Conservation (phyloP, 768 basidiomycete species). For the Collybia nuda region DNA sequence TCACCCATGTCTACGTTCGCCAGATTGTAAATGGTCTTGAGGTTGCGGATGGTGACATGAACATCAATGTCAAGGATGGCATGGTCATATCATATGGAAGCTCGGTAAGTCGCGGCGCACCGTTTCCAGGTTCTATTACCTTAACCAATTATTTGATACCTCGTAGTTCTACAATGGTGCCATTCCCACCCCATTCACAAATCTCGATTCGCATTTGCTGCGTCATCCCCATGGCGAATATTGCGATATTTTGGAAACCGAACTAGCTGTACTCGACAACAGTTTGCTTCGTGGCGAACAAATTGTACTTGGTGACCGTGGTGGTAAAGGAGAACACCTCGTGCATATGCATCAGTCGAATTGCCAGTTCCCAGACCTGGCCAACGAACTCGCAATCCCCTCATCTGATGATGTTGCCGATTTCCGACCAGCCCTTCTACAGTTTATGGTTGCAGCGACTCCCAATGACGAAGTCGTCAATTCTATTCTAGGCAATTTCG, state of each 20-base stretch:
- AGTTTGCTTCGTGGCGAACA: constrained; percentile 27
- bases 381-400: constrained; percentile 31
- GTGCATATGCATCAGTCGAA: constrained; percentile 53
- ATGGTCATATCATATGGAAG: constrained; percentile 83
- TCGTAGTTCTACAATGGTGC: constrained; percentile 75
- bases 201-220: constrained; percentile 23
- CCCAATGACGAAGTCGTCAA: constrained; percentile 46
- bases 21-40: constrained; percentile 86
- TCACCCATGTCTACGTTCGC: constrained; percentile 86
- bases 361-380: constrained; percentile 49
- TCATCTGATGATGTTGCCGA: constrained; percentile 31
- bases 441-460: constrained; percentile 79
- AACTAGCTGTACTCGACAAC: constrained; percentile 29
- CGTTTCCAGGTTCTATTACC: background rate
- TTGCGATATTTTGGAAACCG: constrained; percentile 43
- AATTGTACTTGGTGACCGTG: constrained; percentile 28
- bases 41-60: constrained; percentile 89
- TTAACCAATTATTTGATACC: constrained; percentile 1
- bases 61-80: constrained; percentile 88
- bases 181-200: constrained; percentile 36
- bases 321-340: constrained; percentile 29
- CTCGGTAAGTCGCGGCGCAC: constrained; percentile 53
- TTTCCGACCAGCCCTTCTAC: constrained; percentile 60
- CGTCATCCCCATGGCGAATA: constrained; percentile 46
- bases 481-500: constrained; percentile 51